A percentile compares a stretch with the other conserved stretches of the same genome.
These are phyloP conservation scores for Tylopilus plumbeoviolaceoides DNA, from an alignment of 768 basidiomycete species.

Conservation along the genomic window DNA sequence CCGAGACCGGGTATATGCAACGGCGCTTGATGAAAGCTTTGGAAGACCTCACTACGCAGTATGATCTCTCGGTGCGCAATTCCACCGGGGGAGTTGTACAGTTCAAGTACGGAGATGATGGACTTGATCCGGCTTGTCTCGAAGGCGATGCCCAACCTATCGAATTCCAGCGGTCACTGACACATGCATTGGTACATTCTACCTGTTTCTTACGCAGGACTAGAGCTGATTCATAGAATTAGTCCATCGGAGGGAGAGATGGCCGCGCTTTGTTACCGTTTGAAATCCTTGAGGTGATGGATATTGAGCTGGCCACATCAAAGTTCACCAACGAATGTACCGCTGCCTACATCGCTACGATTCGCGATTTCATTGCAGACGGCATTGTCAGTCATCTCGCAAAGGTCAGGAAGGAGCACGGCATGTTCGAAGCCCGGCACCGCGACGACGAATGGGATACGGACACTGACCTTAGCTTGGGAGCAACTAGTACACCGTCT, in stretches of 20 bases:
- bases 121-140: conserved; percentile 91
- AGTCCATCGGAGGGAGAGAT: conserved; percentile 61
- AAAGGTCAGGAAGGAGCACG: conserved; percentile 60
- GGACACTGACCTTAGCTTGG: conserved; percentile 70
- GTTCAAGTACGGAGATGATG: conserved; percentile 96
- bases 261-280: conserved; percentile 77
- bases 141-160: conserved; percentile 95
- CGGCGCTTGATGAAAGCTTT: conserved; percentile 98
- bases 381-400: conserved; percentile 66
- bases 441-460: conserved; percentile 73
- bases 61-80: conserved; percentile 93
- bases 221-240: conserved; percentile 3
- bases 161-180: conserved; percentile 85
- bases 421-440: conserved; percentile 82
- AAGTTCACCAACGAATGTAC: conserved; percentile 71
- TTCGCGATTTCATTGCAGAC: conserved; percentile 67
- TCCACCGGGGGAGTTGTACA: conserved; percentile 94
- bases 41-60: conserved; percentile 94
- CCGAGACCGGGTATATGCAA: conserved; percentile 99
- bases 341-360: conserved; percentile 60
- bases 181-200: conserved; percentile 63
- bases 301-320: conserved; percentile 52
- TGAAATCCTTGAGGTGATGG: conserved; percentile 74
- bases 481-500: conserved; percentile 56
- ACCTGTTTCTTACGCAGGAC: not conserved